phyloP scores from a whole-genome alignment of 108 stramenopile genomes.

The Cyclotella atomus region DNA sequence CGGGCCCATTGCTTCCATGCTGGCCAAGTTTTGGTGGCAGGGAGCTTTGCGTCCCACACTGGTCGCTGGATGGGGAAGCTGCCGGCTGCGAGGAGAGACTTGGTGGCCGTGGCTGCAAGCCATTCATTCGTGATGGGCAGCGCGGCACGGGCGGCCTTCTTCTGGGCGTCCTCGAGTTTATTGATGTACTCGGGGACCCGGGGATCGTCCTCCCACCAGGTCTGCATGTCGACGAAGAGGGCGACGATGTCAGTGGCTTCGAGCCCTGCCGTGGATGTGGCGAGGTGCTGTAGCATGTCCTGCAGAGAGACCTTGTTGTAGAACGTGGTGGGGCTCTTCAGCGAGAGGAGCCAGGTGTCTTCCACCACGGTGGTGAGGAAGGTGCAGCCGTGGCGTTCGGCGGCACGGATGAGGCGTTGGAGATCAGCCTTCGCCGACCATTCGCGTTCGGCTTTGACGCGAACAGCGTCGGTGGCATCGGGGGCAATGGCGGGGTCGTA shows the following conservation, averaged over 20 bases:
- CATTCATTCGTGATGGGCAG: constrained; percentile 13
- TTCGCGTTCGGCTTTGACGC: constrained; percentile 1
- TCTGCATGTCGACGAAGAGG: neutral
- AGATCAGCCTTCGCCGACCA: neutral
- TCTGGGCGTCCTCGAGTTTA: constrained; percentile 15
- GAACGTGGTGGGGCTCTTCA: neutral
- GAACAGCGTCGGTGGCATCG: neutral
- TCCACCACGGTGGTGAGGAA: neutral
- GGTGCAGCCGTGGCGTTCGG: neutral
- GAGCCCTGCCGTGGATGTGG: too few relatives aligned
- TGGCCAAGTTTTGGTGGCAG: neutral
- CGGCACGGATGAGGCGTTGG: constrained; percentile 3
- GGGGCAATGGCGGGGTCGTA: neutral
- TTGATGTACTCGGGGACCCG: constrained; percentile 20
- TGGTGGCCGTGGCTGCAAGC: constrained; percentile 16
- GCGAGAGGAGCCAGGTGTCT: neutral
- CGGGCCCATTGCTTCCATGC: constrained; percentile 3
- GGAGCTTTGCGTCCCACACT: neutral
- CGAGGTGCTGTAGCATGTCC: too few relatives aligned
- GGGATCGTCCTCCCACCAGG: neutral
- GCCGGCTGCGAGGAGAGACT: neutral
- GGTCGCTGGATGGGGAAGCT: neutral
- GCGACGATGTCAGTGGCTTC: constrained; percentile 4
- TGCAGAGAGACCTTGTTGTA: constrained; percentile 1
- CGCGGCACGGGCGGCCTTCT: constrained; percentile 9